Percentiles rank a stretch among this genome's conserved stretches.
Evolutionary conservation across 116 monocot species (phyloP).

Genomic region (Thalassia testudinum): DNA sequence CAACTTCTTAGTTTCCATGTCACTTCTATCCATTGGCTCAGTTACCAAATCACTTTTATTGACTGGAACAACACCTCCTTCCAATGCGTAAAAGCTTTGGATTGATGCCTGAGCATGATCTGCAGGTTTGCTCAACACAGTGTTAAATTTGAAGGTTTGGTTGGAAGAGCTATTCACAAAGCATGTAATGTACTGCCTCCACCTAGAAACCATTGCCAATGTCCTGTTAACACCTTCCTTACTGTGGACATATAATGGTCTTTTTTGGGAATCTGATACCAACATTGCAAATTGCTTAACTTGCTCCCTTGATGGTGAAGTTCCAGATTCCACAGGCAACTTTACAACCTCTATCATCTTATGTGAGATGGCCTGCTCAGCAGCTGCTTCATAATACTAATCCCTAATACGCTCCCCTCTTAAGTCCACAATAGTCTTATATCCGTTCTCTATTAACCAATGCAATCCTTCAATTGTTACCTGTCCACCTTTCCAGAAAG

Average conservation of each 20-base stretch:
- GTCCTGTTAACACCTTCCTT: constrained; percentile 79
- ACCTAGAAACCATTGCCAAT: constrained; percentile 94
- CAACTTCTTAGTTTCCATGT: constrained; percentile 10
- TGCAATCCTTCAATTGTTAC: constrained; percentile 80
- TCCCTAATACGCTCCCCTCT: constrained; percentile 53
- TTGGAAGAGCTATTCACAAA: constrained; percentile 11
- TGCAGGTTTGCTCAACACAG: constrained; percentile 12
- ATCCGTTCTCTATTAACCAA: constrained; percentile 70
- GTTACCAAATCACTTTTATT: constrained; percentile 12
- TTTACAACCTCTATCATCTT: constrained; percentile 63
- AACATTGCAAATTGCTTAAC: constrained; percentile 60
- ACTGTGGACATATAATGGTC: constrained; percentile 78
- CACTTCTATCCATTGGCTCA: constrained; percentile 6
- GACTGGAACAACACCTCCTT: constrained; percentile 4
- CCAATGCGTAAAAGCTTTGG: constrained; percentile 3
- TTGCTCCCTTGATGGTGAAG: constrained; percentile 70
- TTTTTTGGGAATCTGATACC: constrained; percentile 43
- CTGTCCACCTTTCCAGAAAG: constrained; percentile 98
- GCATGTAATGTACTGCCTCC: constrained; percentile 57
- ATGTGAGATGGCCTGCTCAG: constrained; percentile 37
- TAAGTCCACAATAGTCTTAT: constrained; percentile 89
- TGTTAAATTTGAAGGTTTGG: constrained; percentile 10
- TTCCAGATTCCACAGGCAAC: constrained; percentile 71
- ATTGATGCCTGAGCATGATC: constrained; percentile 4
- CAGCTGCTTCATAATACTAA: constrained; percentile 31